A percentile compares a stretch with the other conserved stretches of the same genome.
These are phyloP conservation scores for Phytophthora hybrid DNA, from an alignment of 352 stramenopile species.

Conservation along the genomic window DNA sequence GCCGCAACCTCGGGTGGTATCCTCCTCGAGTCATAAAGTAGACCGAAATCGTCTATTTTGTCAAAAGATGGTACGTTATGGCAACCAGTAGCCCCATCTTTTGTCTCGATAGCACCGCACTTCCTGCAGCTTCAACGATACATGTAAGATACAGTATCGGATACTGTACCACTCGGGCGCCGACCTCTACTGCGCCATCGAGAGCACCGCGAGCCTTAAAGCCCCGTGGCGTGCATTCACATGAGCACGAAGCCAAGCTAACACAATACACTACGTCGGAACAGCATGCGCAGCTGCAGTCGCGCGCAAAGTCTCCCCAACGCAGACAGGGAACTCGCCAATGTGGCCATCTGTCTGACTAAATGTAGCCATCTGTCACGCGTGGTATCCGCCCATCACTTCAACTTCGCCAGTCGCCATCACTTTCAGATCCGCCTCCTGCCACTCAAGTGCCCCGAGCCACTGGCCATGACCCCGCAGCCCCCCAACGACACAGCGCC, in stretches of 20 bases:
- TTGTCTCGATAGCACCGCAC: neutral
- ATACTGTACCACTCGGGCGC: too few relatives aligned
- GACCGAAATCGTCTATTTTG: neutral
- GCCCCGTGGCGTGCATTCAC: too few relatives aligned
- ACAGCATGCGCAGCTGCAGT: too few relatives aligned
- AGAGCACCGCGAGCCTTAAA: too few relatives aligned
- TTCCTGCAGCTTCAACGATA: neutral
- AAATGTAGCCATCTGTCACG: neutral
- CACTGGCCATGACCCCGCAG: neutral
- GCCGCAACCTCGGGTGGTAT: too few relatives aligned
- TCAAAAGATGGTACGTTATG: neutral
- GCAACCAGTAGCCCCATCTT: neutral
- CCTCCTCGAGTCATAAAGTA: too few relatives aligned
- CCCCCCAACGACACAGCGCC: neutral
- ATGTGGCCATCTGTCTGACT: neutral
- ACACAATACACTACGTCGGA: too few relatives aligned
- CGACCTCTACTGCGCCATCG: too few relatives aligned
- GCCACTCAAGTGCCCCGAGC: neutral
- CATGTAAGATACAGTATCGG: neutral
- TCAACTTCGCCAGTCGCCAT: neutral
- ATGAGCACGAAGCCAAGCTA: too few relatives aligned
- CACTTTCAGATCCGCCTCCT: constrained; percentile 19
- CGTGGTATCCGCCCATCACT: neutral
- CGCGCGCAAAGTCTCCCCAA: too few relatives aligned
- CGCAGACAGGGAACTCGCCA: too few relatives aligned